phyloP scores from a whole-genome alignment of 805 yeast species.

The Yarrowia sp. region DNA sequence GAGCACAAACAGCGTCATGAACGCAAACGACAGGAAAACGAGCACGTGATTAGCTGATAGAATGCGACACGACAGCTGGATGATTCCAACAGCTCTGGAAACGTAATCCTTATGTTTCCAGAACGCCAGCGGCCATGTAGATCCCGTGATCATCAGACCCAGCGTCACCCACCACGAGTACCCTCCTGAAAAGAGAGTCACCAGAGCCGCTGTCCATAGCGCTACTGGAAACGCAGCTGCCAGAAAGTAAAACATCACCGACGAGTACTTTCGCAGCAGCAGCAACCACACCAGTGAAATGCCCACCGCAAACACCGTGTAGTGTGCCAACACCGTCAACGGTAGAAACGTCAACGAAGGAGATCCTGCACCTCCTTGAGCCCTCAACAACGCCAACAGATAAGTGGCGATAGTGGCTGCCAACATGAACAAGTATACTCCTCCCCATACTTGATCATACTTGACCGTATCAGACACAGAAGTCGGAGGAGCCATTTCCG shows the following conservation, averaged over 20 bases:
- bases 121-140: conserved; percentile 36
- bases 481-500: conserved; percentile 9
- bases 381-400: conserved; percentile 36
- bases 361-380: conserved; percentile 27
- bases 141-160: conserved; percentile 35
- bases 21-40: conserved; percentile 36
- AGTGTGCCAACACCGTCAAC: conserved; percentile 30
- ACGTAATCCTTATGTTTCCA: conserved; percentile 35
- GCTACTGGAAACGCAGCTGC: conserved; percentile 15
- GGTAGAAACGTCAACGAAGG: not conserved
- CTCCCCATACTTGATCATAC: conserved; percentile 35
- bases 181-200: not conserved
- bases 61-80: conserved; percentile 41
- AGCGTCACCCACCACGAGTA: conserved; percentile 11
- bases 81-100: conserved; percentile 39
- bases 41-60: conserved; percentile 38
- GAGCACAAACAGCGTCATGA: conserved; percentile 36
- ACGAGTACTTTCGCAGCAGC: conserved; percentile 34
- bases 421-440: conserved; percentile 33
- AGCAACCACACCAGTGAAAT: conserved; percentile 37
- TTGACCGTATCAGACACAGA: conserved; percentile 4
- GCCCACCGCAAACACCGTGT: conserved; percentile 34
- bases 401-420: conserved; percentile 38
- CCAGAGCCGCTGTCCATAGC: not conserved
- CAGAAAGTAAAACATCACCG: conserved; percentile 29